Evolutionary conservation across 495 filamentous ascomycete species (phyloP).

Genomic region (Aspergillus sclerotiicarbonarius): DNA sequence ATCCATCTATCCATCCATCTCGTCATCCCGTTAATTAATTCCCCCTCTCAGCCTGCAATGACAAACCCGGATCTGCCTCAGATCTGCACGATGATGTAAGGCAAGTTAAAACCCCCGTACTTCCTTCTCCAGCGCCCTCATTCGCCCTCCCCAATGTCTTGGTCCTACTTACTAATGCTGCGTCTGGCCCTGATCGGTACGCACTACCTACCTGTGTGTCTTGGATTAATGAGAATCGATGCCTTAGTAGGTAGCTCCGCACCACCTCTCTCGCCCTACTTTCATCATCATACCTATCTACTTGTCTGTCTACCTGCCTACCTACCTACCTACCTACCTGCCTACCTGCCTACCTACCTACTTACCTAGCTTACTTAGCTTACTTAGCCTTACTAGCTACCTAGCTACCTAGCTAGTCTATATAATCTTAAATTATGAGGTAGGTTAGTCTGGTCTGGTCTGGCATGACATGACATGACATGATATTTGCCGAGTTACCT

Average conservation of each 20-base stretch:
- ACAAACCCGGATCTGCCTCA: too few relatives aligned
- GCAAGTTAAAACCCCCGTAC: too few relatives aligned
- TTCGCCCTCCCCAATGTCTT: too few relatives aligned
- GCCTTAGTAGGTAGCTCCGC: background rate
- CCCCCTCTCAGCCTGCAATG: background rate
- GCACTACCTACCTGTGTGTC: background rate
- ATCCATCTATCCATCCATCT: background rate
- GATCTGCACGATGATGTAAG: too few relatives aligned
- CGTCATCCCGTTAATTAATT: background rate
- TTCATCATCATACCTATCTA: background rate
- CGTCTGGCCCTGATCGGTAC: too few relatives aligned
- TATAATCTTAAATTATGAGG: background rate
- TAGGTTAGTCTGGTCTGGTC: too few relatives aligned
- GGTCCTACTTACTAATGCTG: too few relatives aligned
- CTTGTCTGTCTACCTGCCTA: background rate
- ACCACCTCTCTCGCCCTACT: background rate
- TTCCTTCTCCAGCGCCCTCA: too few relatives aligned
- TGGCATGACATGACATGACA: too few relatives aligned
- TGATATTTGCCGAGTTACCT: too few relatives aligned
- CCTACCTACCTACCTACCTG: too few relatives aligned
- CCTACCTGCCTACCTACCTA: background rate
- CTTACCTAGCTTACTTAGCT: background rate
- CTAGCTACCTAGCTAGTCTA: background rate
- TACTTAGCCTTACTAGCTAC: too few relatives aligned
- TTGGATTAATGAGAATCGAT: background rate